Percentiles rank a stretch among this genome's conserved stretches.
These are phyloP conservation scores for Lachnellula cervina DNA, from an alignment of 2,329 filamentous ascomycete species.

Conservation along the genomic window DNA sequence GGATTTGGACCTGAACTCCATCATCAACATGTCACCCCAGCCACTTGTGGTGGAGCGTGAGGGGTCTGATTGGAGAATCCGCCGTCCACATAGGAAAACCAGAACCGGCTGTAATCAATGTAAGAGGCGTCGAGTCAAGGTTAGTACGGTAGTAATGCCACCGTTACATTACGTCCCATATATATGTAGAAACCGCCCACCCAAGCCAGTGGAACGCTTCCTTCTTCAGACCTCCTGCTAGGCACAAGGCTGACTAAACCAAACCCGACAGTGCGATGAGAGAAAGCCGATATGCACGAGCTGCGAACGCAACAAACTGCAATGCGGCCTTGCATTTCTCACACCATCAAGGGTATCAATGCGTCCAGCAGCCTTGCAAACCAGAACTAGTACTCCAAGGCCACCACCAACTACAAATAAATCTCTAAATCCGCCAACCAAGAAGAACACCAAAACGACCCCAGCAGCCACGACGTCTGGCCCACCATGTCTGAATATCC, in stretches of 20 bases:
- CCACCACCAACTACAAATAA: too few relatives aligned
- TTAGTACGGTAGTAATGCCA: neutral
- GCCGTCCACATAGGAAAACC: slow-evolving; percentile 9
- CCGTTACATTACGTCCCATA: neutral
- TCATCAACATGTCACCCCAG: neutral
- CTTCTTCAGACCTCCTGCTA: neutral
- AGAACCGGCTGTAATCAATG: slow-evolving; percentile 12
- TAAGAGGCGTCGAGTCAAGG: slow-evolving; percentile 13
- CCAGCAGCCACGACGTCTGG: neutral
- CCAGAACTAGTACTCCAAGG: neutral
- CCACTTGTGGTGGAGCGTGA: neutral
- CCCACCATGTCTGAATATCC: neutral
- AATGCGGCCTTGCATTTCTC: slow-evolving; percentile 14
- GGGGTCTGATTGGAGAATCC: slow-evolving; percentile 2
- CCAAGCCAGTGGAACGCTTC: neutral
- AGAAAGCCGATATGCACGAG: slow-evolving; percentile 14
- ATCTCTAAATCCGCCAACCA: too few relatives aligned
- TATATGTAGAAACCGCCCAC: neutral
- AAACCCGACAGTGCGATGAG: slow-evolving; percentile 14
- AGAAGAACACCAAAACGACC: too few relatives aligned
- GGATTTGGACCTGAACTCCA: neutral
- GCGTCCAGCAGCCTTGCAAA: neutral
- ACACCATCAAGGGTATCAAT: neutral
- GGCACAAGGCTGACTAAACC: neutral
- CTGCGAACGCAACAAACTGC: slow-evolving; percentile 8